Conservation (phyloP, 2,329 filamentous ascomycete species). For the Fusarium sp. region DNA sequence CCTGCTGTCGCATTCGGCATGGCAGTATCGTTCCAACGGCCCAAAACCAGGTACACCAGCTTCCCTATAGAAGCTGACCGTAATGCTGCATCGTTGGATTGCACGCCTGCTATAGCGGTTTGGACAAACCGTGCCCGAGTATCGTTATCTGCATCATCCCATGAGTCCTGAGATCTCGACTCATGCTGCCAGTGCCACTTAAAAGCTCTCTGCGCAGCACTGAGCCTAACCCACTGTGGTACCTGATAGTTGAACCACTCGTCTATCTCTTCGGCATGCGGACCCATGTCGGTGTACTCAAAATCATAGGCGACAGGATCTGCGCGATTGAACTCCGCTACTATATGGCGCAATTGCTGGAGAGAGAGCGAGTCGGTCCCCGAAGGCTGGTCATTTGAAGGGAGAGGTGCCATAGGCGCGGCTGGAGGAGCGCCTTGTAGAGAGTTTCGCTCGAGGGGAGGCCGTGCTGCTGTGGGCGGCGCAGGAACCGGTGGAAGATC, state of each 20-base stretch:
- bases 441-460: conserved; percentile 45
- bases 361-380: conserved; percentile 78
- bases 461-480: conserved; percentile 39
- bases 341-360: conserved; percentile 76
- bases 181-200: conserved; percentile 77
- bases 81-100: conserved; percentile 59
- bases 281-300: conserved; percentile 76
- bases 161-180: conserved; percentile 56
- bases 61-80: conserved; percentile 66
- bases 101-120: conserved; percentile 58
- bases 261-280: conserved; percentile 88
- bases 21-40: conserved; percentile 76
- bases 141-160: conserved; percentile 72
- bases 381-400: conserved; percentile 47
- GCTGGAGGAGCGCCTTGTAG: conserved; percentile 40
- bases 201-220: conserved; percentile 80
- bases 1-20: conserved; percentile 57
- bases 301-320: conserved; percentile 87
- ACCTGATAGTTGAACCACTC: conserved; percentile 97
- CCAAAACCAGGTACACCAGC: conserved; percentile 71
- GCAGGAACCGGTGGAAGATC: conserved; percentile 51
- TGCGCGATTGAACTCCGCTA: conserved; percentile 76
- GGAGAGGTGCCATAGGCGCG: conserved; percentile 46
- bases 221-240: conserved; percentile 83
- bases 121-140: conserved; percentile 67